Evolutionary conservation across 352 stramenopile species (phyloP).

Genomic region (Pythium monospermum): DNA sequence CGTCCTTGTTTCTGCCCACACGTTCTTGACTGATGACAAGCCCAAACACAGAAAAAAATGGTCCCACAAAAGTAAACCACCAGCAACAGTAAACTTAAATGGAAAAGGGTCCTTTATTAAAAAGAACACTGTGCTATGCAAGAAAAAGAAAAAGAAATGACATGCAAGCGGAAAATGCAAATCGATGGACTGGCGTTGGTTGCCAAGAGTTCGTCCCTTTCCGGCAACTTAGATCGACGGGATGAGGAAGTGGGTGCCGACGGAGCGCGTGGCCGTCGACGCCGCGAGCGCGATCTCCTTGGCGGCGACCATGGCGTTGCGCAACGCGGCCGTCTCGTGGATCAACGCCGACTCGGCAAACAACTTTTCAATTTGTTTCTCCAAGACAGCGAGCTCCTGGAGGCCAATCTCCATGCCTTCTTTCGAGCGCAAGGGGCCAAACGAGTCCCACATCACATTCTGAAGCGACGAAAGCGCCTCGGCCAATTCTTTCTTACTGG

Average conservation of each 20-base stretch:
- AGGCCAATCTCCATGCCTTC: constrained; percentile 74
- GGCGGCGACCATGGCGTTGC: constrained; percentile 87
- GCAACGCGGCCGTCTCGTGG: constrained; percentile 73
- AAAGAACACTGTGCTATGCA: not conserved
- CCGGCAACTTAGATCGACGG: constrained; percentile 20
- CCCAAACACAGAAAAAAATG: not conserved
- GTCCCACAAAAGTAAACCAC: too few species aligned
- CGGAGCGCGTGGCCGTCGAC: constrained; percentile 61
- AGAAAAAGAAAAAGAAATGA: too few species aligned
- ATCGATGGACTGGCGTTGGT: not conserved
- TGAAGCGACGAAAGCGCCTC: constrained; percentile 8
- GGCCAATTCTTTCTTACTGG: not conserved
- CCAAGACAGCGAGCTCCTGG: constrained; percentile 72
- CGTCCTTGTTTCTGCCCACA: too few species aligned
- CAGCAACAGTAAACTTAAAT: not conserved
- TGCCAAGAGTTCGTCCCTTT: not conserved
- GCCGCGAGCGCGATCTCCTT: constrained; percentile 87
- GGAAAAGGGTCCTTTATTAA: not conserved
- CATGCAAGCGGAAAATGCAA: not conserved
- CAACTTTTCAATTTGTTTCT: constrained; percentile 66
- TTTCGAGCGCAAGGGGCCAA: constrained; percentile 21
- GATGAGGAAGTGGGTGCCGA: constrained; percentile 89
- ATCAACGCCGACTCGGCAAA: constrained; percentile 53
- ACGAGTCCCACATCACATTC: constrained; percentile 16
- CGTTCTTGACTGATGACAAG: not conserved